Evolutionary conservation across 2,329 filamentous ascomycete species (phyloP), one percentile per base, ranked within the genome.

Genomic region (Sporothrix curviconia): DNA sequence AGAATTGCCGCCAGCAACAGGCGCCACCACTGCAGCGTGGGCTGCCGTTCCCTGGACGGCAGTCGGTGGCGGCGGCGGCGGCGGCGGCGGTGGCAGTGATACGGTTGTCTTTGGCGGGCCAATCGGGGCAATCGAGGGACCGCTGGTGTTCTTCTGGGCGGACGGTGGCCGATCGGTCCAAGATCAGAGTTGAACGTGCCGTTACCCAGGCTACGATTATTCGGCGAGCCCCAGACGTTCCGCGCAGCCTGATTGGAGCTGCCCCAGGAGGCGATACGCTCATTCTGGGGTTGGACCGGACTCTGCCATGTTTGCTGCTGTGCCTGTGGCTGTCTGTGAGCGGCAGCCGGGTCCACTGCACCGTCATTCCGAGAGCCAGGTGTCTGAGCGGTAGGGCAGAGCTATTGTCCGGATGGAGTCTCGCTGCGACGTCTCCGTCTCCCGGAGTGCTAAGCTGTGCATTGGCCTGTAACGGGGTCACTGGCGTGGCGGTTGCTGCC

Each of bases 221-320:
- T 82, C n/a, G 84, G 85, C 43, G 86, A 83, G 17, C 84, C 87
- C 88, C 88, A 92, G 17, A 91, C 85, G 66, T 86, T 89, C 49
- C 79, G 76, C 12, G 76, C 69, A 11, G 74, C 62, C 49, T 77
- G 78, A 37, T 72, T 67, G 19, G 68, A 67, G 28, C 72, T 66
- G 28, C 72, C 72, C 82, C 83, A 85, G 1, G 76, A 71, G 11
- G 76, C 68, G 54, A 76, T 77, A 47, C 78, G 74, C 19, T 83
- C 80, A 62, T 60, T 43, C 46, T 76, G 74, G 8, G 74, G 66
- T 39, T 59, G 63, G 17, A 67, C 68, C 19, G 68, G 63, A 7
- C 67, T 70, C 54, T 67, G 70, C 77, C 77, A 74, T 36, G 71
- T 60, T 58, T 70, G 66, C 19, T 42, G 37, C 32, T 47, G 56